Base-by-base conservation (phyloP, 179 eudicot species). In the Corrigiola litoralis region DNA sequence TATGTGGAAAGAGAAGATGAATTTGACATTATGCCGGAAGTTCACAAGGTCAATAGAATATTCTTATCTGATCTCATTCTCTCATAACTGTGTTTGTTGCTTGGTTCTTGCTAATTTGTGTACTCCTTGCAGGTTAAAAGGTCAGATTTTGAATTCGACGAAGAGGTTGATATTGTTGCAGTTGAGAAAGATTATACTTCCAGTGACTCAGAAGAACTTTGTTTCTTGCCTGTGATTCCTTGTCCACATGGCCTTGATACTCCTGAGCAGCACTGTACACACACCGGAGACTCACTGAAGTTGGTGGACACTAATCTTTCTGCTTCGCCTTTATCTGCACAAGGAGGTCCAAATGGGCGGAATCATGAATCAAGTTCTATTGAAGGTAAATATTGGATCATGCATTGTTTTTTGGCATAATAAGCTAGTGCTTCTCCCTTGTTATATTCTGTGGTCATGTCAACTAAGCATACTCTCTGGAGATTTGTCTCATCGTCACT, bases 1-100 rank as follows among this genome's bases (percentile, higher is more conserved):
- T 95, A 95, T 69, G 92, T 90, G 58, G 99, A 95, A 74, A 84
- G 86, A 58, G 99, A 95, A 70, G 99, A 95, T 71, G 99, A 95
- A 66, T 95, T 95, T 72, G 97, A 91, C 74, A 66, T 91, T 68
- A 68, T 88, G 71, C 90, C 92, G 17, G 90, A 86, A 61, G 74
- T 71, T 27, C 89, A 84, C 71, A 87, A 95, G 91, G 99, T 88
- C 5, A 33, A 40, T 17, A 14, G 8, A 51, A 44, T 23, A 13
- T 28, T 18, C 25, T 18, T 28, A 13, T 34, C 28, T 24, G 18
- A n/a, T 20, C 13, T 25, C 36, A n/a, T 27, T 4, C 10, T 36
- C 16, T 37, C 20, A 28, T 46, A 25, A 38, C 31, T 58, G 40
- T 24, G 33, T 61, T 63, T 27, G 37, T 14, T 68, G 34, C 57